Conservation (phyloP, 2,329 filamentous ascomycete species). For the Neospermospora avenae region DNA sequence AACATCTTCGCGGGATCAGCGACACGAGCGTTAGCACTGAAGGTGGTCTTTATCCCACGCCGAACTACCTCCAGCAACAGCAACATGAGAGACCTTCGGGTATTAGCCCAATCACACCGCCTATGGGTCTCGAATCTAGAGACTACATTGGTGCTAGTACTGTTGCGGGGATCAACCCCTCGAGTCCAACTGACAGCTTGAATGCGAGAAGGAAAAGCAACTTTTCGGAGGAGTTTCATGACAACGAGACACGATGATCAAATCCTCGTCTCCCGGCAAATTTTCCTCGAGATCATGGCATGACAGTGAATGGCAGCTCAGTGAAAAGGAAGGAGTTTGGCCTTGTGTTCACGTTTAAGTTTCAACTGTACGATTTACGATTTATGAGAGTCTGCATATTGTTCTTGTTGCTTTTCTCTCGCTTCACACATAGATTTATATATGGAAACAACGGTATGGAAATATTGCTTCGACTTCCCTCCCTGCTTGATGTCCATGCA, state of each 20-base stretch:
- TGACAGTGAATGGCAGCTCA: no score
- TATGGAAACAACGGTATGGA: no score
- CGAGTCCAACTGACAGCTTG: background rate
- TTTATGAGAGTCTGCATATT: no score
- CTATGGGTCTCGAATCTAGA: constrained; percentile 6
- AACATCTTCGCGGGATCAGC: constrained; percentile 28
- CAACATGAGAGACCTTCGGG: background rate
- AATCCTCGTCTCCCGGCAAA: background rate
- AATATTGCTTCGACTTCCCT: no score
- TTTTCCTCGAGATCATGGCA: no score
- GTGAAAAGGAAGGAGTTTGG: no score
- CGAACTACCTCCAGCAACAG: background rate
- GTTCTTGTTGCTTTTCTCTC: no score
- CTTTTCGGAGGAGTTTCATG: constrained; percentile 30
- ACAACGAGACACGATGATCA: constrained; percentile 6
- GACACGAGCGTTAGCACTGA: constrained; percentile 29
- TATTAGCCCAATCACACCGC: constrained; percentile 24
- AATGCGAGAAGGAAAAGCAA: constrained; percentile 27
- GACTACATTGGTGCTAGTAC: constrained; percentile 21
- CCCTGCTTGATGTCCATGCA: no score
- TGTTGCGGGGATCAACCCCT: background rate
- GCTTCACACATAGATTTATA: no score
- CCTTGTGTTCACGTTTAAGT: no score
- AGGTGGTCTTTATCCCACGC: constrained; percentile 4
- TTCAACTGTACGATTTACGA: no score